These are phyloP conservation scores for Fusarium solani-melongenae DNA, from an alignment of 2,329 filamentous ascomycete species.

Conservation along the genomic window DNA sequence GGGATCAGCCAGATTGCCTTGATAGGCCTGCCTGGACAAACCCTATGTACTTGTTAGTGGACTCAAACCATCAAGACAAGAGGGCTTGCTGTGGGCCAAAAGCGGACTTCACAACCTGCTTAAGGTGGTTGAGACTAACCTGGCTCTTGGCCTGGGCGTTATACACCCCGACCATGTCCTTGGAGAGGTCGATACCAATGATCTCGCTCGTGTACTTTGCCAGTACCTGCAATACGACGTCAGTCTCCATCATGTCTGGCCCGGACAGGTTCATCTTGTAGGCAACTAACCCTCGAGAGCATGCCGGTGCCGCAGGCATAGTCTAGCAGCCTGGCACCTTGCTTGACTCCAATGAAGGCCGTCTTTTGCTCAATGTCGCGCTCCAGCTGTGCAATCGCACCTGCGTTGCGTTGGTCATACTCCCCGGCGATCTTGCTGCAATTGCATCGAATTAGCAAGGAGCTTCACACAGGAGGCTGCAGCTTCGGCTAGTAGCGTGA, in stretches of 20 bases:
- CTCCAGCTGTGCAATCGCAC: slow-evolving; percentile 64
- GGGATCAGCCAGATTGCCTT: slow-evolving; percentile 67
- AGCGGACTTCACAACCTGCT: background rate
- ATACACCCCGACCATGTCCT: slow-evolving; percentile 76
- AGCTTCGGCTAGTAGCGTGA: slow-evolving; percentile 14
- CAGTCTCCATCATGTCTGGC: background rate
- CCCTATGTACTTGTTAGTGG: slow-evolving; percentile 25
- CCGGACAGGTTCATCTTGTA: background rate
- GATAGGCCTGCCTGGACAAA: slow-evolving; percentile 63
- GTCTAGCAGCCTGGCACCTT: slow-evolving; percentile 70
- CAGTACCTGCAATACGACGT: slow-evolving; percentile 33
- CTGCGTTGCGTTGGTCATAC: slow-evolving; percentile 64
- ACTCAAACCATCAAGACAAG: background rate
- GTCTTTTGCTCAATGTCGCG: slow-evolving; percentile 63
- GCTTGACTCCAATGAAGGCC: slow-evolving; percentile 68
- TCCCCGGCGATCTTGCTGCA: slow-evolving; percentile 45
- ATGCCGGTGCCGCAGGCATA: slow-evolving; percentile 81
- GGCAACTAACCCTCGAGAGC: slow-evolving; percentile 67
- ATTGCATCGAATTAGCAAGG: slow-evolving; percentile 28
- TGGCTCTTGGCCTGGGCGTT: slow-evolving; percentile 69
- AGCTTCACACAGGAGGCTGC: slow-evolving; percentile 7
- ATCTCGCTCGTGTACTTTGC: slow-evolving; percentile 59
- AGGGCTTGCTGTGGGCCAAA: background rate
- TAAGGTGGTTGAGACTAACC: slow-evolving; percentile 46
- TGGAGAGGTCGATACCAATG: slow-evolving; percentile 76